Base-by-base conservation (phyloP, 257 asterid species). In the Nicotiana tomentosiformis region DNA sequence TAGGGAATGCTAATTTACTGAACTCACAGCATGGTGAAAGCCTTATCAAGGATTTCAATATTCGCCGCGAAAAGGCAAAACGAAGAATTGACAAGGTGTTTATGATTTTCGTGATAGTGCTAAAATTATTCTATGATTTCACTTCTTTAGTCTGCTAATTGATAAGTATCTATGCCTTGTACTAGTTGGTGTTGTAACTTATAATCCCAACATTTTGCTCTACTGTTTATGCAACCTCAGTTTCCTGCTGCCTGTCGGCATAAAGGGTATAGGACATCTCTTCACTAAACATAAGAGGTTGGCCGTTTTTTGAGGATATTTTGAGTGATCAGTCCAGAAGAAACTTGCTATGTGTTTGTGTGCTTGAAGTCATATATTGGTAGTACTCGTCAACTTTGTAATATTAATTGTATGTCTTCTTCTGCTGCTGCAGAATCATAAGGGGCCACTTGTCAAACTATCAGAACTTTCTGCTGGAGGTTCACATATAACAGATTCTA, bases 1-100 rank as follows among this genome's bases (percentile, higher is more conserved):
- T 91, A 66, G 97, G 90, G 82, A 87, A 84, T 84, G 84, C 91
- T 83, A 18, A 26, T 82, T 86, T 85, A 80, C 87, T 93, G 29
- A 78, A 81, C 77, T 89, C 95, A 58, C 82, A 90, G 86, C 86
- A 61, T 10, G 91, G 94, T 65, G 88, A 88, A 84, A 82, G 67
- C 78, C 89, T 91, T 69, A 55, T 90, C 84, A 84, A 81, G 85
- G 88, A 90, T 77, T 91, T 87, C 87, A 91, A 86, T 80, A 76
- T 78, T 81, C 95, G 92, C 65, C 84, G 65, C 3, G 85, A 86
- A 70, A 89, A 70, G 84, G 87, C 92, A 66, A 85, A 78, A 84
- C 76, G 66, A 82, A 78, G 83, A 86, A 66, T 82, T 84, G 87
- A 81, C 84, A 85, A 91, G 97, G 97, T 93, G 86, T 82, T 37